Evolutionary conservation across 2,329 filamentous ascomycete species (phyloP).

Genomic region (Colletotrichum noveboracense): DNA sequence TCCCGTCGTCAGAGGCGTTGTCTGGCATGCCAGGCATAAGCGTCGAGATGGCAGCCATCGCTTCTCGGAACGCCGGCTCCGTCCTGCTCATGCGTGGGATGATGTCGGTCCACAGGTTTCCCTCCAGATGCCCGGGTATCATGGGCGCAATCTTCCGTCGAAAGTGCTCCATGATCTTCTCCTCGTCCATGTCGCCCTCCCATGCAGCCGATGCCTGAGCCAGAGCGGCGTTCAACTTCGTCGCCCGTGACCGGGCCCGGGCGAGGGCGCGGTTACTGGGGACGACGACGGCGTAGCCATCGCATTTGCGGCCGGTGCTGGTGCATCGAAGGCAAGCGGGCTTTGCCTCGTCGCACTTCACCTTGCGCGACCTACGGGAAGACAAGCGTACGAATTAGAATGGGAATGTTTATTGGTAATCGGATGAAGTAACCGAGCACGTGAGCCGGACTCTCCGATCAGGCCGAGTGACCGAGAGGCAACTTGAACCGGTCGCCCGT

Average conservation of each 20-base stretch:
- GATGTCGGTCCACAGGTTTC: constrained; percentile 48
- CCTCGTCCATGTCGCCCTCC: constrained; percentile 21
- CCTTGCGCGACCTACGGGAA: constrained; percentile 51
- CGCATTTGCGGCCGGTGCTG: constrained; percentile 60
- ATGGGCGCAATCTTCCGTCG: constrained; percentile 39
- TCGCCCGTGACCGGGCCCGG: constrained; percentile 8
- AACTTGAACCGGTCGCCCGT: not conserved
- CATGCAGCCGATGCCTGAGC: constrained; percentile 6
- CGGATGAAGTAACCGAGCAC: not conserved
- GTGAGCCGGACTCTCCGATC: not conserved
- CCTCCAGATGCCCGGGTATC: constrained; percentile 44
- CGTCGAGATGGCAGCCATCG: constrained; percentile 53
- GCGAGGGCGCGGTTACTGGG: constrained; percentile 17
- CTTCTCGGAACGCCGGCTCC: constrained; percentile 53
- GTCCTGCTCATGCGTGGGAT: constrained; percentile 49
- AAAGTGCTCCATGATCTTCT: constrained; percentile 36
- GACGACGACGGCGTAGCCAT: constrained; percentile 49
- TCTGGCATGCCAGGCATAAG: constrained; percentile 24
- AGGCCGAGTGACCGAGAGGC: not conserved
- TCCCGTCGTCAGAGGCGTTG: not conserved
- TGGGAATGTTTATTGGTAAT: not conserved
- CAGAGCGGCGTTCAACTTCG: constrained; percentile 17
- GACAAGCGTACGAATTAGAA: not conserved
- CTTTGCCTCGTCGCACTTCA: constrained; percentile 63
- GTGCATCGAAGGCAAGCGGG: constrained; percentile 58